phyloP scores from a whole-genome alignment of 441 rosid genomes.

The Croton setiger region DNA sequence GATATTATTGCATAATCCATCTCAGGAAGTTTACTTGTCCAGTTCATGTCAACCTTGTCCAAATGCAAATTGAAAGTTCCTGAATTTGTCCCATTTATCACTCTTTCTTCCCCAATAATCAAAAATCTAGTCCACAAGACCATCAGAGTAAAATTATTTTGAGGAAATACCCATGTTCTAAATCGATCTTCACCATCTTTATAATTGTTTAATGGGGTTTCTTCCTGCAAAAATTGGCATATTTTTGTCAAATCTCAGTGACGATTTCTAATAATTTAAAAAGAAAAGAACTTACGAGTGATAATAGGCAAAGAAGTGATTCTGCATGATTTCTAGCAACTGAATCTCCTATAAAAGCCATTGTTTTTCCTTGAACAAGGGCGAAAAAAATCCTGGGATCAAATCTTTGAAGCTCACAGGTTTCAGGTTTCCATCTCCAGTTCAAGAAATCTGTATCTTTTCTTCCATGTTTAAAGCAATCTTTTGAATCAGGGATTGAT shows the following conservation, averaged over 20 bases:
- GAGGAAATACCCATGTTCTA: slow-evolving; percentile 61
- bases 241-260: background rate
- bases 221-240: slow-evolving; percentile 43
- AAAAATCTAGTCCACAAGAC: slow-evolving; percentile 65
- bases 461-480: slow-evolving; percentile 75
- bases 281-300: slow-evolving; percentile 38
- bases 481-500: slow-evolving; percentile 64
- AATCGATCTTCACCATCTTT: slow-evolving; percentile 54
- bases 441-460: slow-evolving; percentile 52
- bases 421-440: slow-evolving; percentile 94
- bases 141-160: slow-evolving; percentile 61
- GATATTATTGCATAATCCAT: slow-evolving; percentile 64
- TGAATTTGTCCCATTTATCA: slow-evolving; percentile 42
- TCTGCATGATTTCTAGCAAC: slow-evolving; percentile 87
- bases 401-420: slow-evolving; percentile 65
- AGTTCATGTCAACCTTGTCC: slow-evolving; percentile 42
- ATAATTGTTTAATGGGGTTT: slow-evolving; percentile 44
- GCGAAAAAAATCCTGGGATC: slow-evolving; percentile 50
- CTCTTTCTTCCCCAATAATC: slow-evolving; percentile 45
- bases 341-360: slow-evolving; percentile 86
- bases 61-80: slow-evolving; percentile 48
- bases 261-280: no score
- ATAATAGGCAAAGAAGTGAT: slow-evolving; percentile 79
- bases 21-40: slow-evolving; percentile 45
- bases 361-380: slow-evolving; percentile 59